These are phyloP conservation scores for Suillus clintonianus DNA, from an alignment of 768 basidiomycete species.

Conservation along the genomic window DNA sequence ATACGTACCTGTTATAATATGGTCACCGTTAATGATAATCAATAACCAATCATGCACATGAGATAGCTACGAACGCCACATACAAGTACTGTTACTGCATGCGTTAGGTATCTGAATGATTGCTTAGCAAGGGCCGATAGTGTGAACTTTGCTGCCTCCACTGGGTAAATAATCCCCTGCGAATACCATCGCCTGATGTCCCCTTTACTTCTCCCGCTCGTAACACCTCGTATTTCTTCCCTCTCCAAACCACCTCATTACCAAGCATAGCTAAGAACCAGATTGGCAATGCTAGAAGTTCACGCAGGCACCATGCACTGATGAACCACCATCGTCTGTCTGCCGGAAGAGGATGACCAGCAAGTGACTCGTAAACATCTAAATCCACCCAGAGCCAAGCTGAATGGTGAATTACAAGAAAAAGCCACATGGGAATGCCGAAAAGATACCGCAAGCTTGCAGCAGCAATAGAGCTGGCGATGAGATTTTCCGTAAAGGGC, in stretches of 20 bases:
- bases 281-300: constrained; percentile 85
- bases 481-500: constrained; percentile 87
- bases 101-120: constrained; percentile 17
- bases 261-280: constrained; percentile 84
- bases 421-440: constrained; percentile 53
- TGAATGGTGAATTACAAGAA: constrained; percentile 59
- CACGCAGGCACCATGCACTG: constrained; percentile 77
- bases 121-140: constrained; percentile 5
- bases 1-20: constrained; percentile 36
- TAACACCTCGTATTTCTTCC: constrained; percentile 71
- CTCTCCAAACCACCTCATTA: constrained; percentile 86
- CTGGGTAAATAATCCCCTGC: constrained; percentile 28
- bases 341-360: constrained; percentile 59
- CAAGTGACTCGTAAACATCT: constrained; percentile 77
- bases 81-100: background rate
- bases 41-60: constrained; percentile 1
- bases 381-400: constrained; percentile 81
- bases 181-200: constrained; percentile 19
- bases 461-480: constrained; percentile 66
- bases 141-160: constrained; percentile 15
- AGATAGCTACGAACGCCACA: background rate
- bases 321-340: constrained; percentile 60
- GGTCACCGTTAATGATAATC: constrained; percentile 5
- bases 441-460: constrained; percentile 53
- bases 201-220: constrained; percentile 68